Conservation (phyloP, 495 filamentous ascomycete species). For the Echria macrotheca region DNA sequence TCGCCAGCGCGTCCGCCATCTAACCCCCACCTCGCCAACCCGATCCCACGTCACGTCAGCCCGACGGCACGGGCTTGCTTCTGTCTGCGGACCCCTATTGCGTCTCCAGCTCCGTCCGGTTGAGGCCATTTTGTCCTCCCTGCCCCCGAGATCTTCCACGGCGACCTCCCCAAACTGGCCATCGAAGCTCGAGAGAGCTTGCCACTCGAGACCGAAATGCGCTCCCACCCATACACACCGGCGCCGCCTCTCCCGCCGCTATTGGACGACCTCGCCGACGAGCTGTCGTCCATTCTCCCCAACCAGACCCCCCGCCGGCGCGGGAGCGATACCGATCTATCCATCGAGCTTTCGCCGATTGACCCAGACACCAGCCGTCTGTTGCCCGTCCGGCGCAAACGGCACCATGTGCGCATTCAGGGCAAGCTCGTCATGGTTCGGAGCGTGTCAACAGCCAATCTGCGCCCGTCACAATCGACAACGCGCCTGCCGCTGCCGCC, state of each 20-base stretch:
- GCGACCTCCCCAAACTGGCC: no score
- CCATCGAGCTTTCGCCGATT: slow-evolving; percentile 36
- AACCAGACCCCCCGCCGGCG: slow-evolving; percentile 36
- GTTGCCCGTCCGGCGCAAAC: slow-evolving; percentile 23
- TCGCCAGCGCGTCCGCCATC: no score
- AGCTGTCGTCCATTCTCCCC: slow-evolving; percentile 44
- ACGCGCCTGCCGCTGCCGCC: background rate
- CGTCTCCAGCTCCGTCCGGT: no score
- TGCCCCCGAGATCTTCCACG: no score
- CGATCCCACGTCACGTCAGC: no score
- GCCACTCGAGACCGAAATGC: no score
- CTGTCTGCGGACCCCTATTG: no score
- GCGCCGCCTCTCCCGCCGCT: slow-evolving; percentile 33
- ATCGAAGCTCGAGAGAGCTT: no score
- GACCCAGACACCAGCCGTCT: slow-evolving; percentile 40
- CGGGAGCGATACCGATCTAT: slow-evolving; percentile 8
- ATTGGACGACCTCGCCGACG: slow-evolving; percentile 41
- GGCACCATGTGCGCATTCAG: slow-evolving; percentile 32
- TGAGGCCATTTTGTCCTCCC: no score
- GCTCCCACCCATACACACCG: slow-evolving; percentile 32
- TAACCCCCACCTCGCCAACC: no score
- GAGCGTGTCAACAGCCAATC: slow-evolving; percentile 25
- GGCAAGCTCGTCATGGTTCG: slow-evolving; percentile 31
- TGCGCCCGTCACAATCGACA: background rate
- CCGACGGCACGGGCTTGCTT: no score